phyloP scores from a whole-genome alignment of 805 yeast genomes.

The Metschnikowia dekortorum region DNA sequence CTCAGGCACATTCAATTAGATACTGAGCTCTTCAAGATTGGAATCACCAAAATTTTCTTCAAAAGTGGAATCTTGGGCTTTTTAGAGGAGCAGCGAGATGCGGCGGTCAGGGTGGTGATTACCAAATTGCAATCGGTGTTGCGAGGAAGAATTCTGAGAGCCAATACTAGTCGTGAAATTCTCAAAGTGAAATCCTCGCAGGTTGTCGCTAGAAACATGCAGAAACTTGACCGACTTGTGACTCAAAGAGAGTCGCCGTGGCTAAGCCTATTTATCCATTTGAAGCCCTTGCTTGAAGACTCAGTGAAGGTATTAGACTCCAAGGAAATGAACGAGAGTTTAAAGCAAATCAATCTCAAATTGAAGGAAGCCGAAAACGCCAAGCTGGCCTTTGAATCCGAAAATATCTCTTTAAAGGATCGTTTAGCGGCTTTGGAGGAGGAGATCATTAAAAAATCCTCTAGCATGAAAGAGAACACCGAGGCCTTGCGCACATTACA shows the following conservation, averaged over 20 bases:
- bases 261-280: conserved; percentile 65
- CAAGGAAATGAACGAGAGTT: conserved; percentile 52
- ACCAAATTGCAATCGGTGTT: conserved; percentile 59
- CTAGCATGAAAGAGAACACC: conserved; percentile 44
- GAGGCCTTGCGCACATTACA: conserved; percentile 40
- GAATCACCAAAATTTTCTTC: conserved; percentile 70
- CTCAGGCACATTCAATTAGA: conserved; percentile 62
- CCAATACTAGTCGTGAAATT: conserved; percentile 43
- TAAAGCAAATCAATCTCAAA: conserved; percentile 46
- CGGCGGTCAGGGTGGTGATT: conserved; percentile 50
- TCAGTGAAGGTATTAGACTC: conserved; percentile 57
- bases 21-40: conserved; percentile 55
- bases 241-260: conserved; percentile 39
- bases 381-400: conserved; percentile 27
- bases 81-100: conserved; percentile 73
- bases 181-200: conserved; percentile 66
- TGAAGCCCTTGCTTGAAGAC: conserved; percentile 73
- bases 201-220: conserved; percentile 59
- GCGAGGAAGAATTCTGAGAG: conserved; percentile 62
- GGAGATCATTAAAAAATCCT: conserved; percentile 25
- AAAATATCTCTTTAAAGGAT: conserved; percentile 38
- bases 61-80: conserved; percentile 74
- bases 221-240: conserved; percentile 50
- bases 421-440: conserved; percentile 30
- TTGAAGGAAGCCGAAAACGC: conserved; percentile 32